Evolutionary conservation across 78 protist species (phyloP), one percentile per base, ranked within the genome.

Genomic region (Tieghemostelium lacteum): DNA sequence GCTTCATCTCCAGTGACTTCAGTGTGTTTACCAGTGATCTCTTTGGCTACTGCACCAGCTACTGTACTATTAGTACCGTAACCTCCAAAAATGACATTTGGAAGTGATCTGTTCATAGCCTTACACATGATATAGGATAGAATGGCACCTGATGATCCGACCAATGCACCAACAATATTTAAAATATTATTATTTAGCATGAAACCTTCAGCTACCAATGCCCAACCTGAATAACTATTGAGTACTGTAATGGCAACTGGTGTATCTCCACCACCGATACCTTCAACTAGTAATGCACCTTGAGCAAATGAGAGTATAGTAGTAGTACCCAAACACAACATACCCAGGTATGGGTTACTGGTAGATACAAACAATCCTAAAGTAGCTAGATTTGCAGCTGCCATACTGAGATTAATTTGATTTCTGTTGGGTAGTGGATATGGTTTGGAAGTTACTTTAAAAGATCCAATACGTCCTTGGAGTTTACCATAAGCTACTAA

Each of bases 231-330:
- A 93, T 93, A 94, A 37, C 94, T 70, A 92, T 99, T 99, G 73
- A 99, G 96, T 39, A 98, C 95, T 0, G 99, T 92, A 50, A 99
- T 95, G 57, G 97, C 99, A 8, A 99, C 99, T 20, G 99, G 99
- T 98, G 98, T 97, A 75, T 99, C 99, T 26, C 99, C 99, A 14
- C 99, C 99, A 26, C 99, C 98, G 24, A 98, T 98, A 34, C 98
- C 94, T 14, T 89, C 92, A 10, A 93, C 85, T 71, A 96, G 54
- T 29, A 88, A 91, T 94, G 63, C 45, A 24, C 99, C 99, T 28
- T 98, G 96, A 45, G 58, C 49, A 36, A 74, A 92, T 26, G 98
- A 75, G 0, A 89, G 62, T 26, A 37, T 61, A 20, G 89, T 85
- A 26, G 60, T 69, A 0, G 85, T 92, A 1, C 31, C 77, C 10